Conservation (phyloP, 495 filamentous ascomycete species). For the Penicillium bovifimosum region DNA sequence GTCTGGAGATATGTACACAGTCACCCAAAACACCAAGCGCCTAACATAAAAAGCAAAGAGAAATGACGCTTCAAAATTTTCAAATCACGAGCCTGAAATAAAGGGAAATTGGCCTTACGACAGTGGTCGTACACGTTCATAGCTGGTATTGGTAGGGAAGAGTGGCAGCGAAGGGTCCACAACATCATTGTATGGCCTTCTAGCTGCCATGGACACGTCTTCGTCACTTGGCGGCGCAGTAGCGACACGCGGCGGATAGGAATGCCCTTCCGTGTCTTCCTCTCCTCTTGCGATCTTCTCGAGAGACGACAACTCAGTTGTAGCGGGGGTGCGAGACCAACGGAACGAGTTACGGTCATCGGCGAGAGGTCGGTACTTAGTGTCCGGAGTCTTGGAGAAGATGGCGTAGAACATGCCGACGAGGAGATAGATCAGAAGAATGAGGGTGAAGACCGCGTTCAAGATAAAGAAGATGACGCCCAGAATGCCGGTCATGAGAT, state of each 20-base stretch:
- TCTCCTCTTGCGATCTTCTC: constrained; percentile 87
- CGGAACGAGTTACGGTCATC: constrained; percentile 95
- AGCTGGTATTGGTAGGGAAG: constrained; percentile 41
- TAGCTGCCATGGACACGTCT: constrained; percentile 29
- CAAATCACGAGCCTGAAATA: not conserved
- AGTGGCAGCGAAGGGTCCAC: constrained; percentile 55
- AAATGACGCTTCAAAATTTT: not conserved
- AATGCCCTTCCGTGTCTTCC: constrained; percentile 52
- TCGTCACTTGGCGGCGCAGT: constrained; percentile 55
- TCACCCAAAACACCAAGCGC: not conserved
- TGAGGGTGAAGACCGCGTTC: constrained; percentile 83
- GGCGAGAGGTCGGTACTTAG: constrained; percentile 86
- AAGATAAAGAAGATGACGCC: constrained; percentile 88
- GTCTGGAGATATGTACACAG: not conserved
- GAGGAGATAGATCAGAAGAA: constrained; percentile 82
- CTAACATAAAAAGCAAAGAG: not conserved
- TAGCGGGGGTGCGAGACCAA: constrained; percentile 75
- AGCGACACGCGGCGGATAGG: constrained; percentile 66
- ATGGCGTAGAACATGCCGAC: constrained; percentile 76
- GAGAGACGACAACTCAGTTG: constrained; percentile 87
- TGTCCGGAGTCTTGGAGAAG: constrained; percentile 88
- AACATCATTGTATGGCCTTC: constrained; percentile 19
- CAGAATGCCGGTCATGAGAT: constrained; percentile 82
- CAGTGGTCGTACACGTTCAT: not conserved
- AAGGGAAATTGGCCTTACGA: not conserved